Conservation (phyloP, 495 filamentous ascomycete species). For the Immersiella caudata region DNA sequence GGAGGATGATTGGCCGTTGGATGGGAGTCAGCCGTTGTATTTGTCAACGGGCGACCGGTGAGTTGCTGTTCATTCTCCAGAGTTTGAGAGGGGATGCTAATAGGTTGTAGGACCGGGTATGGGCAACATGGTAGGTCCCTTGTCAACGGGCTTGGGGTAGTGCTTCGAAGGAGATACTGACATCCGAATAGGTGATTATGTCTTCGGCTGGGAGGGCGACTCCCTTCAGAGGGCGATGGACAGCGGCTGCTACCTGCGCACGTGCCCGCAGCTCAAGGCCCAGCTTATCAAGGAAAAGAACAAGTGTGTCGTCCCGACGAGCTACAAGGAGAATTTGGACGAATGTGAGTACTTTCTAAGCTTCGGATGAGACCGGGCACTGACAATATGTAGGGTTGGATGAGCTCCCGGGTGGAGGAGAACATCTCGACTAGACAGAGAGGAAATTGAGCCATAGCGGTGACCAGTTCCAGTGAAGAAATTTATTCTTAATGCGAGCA, state of each 20-base stretch:
- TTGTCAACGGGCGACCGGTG: neutral
- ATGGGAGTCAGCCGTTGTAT: neutral
- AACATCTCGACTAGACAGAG: neutral
- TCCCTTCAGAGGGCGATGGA: neutral
- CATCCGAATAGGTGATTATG: neutral
- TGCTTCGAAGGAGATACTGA: neutral
- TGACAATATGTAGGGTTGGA: neutral
- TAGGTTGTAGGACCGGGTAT: neutral
- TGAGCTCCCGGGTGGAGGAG: neutral
- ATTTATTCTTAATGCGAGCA: too few relatives aligned
- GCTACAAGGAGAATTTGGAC: neutral
- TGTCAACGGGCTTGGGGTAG: neutral
- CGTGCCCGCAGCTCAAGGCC: neutral
- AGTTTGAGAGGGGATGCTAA: neutral
- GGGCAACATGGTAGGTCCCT: neutral
- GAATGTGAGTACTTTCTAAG: neutral
- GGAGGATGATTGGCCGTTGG: neutral
- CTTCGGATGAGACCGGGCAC: neutral
- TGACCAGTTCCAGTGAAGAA: too few relatives aligned
- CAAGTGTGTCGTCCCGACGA: neutral
- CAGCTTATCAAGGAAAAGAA: neutral
- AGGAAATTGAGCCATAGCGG: neutral
- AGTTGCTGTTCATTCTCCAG: neutral
- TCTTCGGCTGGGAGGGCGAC: neutral
- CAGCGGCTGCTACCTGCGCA: neutral